Evolutionary conservation across 208 protist genomes (phyloP).

Genomic region (Leishmania tarentolae): DNA sequence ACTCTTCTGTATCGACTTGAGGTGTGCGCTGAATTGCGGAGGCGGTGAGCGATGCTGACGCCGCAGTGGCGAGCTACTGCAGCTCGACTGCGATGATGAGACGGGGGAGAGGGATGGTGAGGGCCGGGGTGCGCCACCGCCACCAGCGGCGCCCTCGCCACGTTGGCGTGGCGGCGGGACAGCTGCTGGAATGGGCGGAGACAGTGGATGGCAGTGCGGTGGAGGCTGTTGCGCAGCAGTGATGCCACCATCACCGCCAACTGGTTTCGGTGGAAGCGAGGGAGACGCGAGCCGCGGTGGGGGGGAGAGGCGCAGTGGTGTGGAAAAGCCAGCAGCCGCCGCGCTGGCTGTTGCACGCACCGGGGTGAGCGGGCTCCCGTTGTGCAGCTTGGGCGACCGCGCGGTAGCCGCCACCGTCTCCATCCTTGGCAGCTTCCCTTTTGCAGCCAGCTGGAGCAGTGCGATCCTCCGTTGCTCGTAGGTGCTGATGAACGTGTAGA

Average conservation of each 20-base stretch:
- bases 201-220: neutral
- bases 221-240: neutral
- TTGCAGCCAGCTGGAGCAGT: conserved; percentile 24
- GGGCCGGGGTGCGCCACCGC: neutral
- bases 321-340: neutral
- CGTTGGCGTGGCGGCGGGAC: neutral
- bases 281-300: conserved; percentile 1
- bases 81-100: neutral
- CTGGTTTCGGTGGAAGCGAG: neutral
- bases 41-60: conserved; percentile 9
- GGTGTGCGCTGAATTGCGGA: neutral
- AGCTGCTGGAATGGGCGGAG: neutral
- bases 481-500: conserved; percentile 46
- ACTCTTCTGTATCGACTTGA: neutral
- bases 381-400: neutral
- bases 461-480: conserved; percentile 37
- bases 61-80: neutral
- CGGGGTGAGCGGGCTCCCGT: neutral
- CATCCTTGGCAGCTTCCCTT: conserved; percentile 16
- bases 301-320: conserved; percentile 6
- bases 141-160: neutral
- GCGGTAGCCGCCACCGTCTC: neutral
- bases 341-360: neutral
- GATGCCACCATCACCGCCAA: neutral
- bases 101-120: conserved; percentile 6